These are phyloP conservation scores for Rhizophlyctis rosea DNA, from an alignment of 192 early-diverging fungal species.

Conservation along the genomic window DNA sequence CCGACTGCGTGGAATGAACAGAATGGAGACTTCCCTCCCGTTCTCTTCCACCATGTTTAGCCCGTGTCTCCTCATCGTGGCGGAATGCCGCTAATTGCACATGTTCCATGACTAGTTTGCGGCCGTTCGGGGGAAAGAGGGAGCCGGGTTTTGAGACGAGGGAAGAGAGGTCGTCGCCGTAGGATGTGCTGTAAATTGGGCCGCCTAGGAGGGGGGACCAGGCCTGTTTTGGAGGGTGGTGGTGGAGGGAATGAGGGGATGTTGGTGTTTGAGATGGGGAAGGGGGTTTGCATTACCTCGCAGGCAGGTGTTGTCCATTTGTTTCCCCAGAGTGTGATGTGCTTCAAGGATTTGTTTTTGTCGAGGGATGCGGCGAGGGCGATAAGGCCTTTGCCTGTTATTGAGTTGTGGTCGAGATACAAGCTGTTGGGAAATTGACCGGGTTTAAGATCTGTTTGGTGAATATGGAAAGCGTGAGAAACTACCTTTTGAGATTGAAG, in stretches of 20 bases:
- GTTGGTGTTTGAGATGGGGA: background rate
- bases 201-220: conserved; percentile 42
- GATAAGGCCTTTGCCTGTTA: conserved; percentile 40
- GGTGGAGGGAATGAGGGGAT: conserved; percentile 3
- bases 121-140: conserved; percentile 10
- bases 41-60: background rate
- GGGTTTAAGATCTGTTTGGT: background rate
- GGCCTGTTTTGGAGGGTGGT: conserved; percentile 14
- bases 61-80: too few species aligned
- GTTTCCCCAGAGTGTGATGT: conserved; percentile 47
- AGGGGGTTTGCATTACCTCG: conserved; percentile 25
- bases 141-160: conserved; percentile 6
- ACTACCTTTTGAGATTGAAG: conserved; percentile 24
- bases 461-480: background rate
- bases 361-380: conserved; percentile 30
- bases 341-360: conserved; percentile 26
- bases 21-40: background rate
- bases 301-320: conserved; percentile 39
- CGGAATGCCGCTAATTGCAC: conserved; percentile 16
- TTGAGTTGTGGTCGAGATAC: conserved; percentile 45
- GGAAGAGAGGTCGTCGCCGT: conserved; percentile 7
- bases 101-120: conserved; percentile 9
- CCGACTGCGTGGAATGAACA: background rate
- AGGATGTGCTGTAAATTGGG: conserved; percentile 10
- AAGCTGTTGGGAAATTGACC: conserved; percentile 22